Evolutionary conservation across 257 asterid genomes (phyloP).

Genomic region (Solanum stenotomum): DNA sequence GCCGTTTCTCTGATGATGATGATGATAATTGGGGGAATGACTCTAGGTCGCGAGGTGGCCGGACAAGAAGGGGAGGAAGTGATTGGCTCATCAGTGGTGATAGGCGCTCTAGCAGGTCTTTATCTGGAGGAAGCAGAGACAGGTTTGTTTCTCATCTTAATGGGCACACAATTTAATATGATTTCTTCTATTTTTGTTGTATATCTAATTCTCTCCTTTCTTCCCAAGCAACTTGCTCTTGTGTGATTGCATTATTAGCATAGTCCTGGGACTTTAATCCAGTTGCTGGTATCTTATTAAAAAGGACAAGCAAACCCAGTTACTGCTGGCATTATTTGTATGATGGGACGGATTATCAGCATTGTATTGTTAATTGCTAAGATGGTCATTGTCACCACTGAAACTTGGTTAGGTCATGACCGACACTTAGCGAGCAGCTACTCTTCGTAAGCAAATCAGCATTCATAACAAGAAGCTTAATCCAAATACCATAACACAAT

Average conservation of each 20-base stretch:
- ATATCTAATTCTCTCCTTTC: background rate
- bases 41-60: slow-evolving; percentile 32
- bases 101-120: slow-evolving; percentile 37
- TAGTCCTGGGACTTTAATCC: background rate
- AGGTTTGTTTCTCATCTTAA: slow-evolving; percentile 17
- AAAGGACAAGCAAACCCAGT: background rate
- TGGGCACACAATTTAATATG: background rate
- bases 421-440: background rate
- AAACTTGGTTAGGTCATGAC: background rate
- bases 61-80: slow-evolving; percentile 48
- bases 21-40: slow-evolving; percentile 26
- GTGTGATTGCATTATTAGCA: background rate
- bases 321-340: background rate
- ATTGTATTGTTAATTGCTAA: background rate
- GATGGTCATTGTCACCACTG: background rate
- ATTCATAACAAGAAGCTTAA: background rate
- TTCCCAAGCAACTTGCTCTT: background rate
- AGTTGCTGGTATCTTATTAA: background rate
- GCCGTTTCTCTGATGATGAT: slow-evolving; percentile 22
- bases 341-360: background rate
- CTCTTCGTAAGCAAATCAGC: background rate
- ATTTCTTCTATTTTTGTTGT: background rate
- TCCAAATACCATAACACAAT: background rate
- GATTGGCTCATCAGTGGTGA: slow-evolving; percentile 76
- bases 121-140: slow-evolving; percentile 64